Base-by-base conservation (phyloP, 1,139 yeast species). In the Scheffersomyces cryptocercus region DNA sequence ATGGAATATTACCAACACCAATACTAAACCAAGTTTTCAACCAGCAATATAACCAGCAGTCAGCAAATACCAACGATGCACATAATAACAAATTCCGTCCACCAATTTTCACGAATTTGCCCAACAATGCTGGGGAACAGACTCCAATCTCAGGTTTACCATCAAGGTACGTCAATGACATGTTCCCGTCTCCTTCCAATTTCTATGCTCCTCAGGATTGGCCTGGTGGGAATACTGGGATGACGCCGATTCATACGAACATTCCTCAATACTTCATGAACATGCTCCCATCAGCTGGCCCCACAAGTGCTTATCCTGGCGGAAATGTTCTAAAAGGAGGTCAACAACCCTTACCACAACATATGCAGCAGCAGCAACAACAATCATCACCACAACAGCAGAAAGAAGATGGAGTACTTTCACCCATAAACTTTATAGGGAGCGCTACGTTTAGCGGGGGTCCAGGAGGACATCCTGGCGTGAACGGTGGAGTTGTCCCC, bases 181-280 rank as follows among this genome's bases (percentile, higher is more conserved):
- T 79, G 55, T 79, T 79, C 56, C 82, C 82, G 12, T 75, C 81
- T 6, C 83, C 84, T 1, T 70, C 77, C 8, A 78, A 72, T 42
- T 75, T 78, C 48, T 77, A 73, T 43, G 72, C 68, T 2, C 66
- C 72, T 1, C 78, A 72, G 44, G 79, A 73, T 43, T 73, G 78
- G 79, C 54, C 64, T 5, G 59, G 59, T 7, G 48, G 48, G 3
- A 43, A 38, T 30, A 61, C 68, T 5, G 75, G 75, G 1, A 68
- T 72, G 61, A 69, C 76, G 0, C 76, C 74, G 29, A 57, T 62
- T 45, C 76, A 59, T 48, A 46, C 50, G 15, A 47, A 41, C 12
- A 38, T 51, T 2, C 47, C 52, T 4, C 51, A 44, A 41, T 54
- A 53, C 36, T 49, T 50, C 33, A 52, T 53, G 57, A 48, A 49